Base-by-base conservation (phyloP, 768 basidiomycete species). In the Nidularia sp. region DNA sequence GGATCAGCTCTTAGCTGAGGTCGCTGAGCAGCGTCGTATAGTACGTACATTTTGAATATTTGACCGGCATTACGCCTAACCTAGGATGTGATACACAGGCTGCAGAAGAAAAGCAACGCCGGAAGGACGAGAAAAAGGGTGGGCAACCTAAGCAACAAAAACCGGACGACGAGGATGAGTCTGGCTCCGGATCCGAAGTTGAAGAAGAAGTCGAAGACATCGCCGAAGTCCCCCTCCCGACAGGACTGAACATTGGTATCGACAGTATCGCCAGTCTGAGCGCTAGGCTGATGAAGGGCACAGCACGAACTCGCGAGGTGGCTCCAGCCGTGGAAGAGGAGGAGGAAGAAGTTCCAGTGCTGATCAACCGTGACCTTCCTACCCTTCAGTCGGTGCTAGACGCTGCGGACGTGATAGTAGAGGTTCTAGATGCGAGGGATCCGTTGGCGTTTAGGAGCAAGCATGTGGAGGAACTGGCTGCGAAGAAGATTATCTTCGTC, bases 1-100 rank as follows among this genome's bases (percentile, higher is more conserved):
- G 70, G 94, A 95, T 61, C 86, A 93, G 68, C 88, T 98, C 56
- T 74, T 98, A 31, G 94, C 93, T 4, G 94, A 98, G 62, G 79
- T 96, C 48, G 86, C 86, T 44, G 89, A 90, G 60, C 80, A 90
- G 63, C 84, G 93, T 55, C 77, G 89, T 61, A 69, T 76, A 56
- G 93, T 93, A 60, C 61, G 80, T 67, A 9, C 15, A 41, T 32
- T 50, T 39, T 44, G 1, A 13, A 46, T 45, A n/a, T 15, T 18
- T 18, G 35, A 9, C 43, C 29, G 18, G 9, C n/a, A n/a, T 7
- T 46, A 34, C 25, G 2, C 6, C 9, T 32, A 2, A 8, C 13
- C 22, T 42, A 3, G 12, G 9, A 29, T 12, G 13, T 39, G 9
- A 10, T 32, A 48, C 22, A 46, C 55, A 94, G 90, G 82, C 80